Conservation (phyloP, 495 filamentous ascomycete genomes). For the Viridothelium virens region DNA sequence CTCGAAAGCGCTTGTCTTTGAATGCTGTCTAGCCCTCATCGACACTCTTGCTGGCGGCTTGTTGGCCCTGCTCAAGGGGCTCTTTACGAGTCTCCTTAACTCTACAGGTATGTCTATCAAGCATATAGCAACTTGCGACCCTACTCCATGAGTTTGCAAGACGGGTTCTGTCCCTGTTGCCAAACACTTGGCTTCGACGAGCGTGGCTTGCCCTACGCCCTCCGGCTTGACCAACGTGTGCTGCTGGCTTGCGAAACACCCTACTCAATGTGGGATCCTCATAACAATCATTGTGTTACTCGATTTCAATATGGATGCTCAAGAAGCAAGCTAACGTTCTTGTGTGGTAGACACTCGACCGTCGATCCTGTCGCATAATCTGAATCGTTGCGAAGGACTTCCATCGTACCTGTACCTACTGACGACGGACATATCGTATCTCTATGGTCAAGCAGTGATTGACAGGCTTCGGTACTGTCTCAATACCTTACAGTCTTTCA, state of each 20-base stretch:
- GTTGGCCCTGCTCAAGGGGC: neutral
- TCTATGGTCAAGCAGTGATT: neutral
- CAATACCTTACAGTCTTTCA: neutral
- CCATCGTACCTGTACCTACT: neutral
- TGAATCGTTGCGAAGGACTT: neutral
- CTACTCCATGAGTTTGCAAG: neutral
- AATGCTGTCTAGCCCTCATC: neutral
- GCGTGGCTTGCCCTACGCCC: neutral
- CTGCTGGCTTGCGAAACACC: neutral
- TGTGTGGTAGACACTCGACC: neutral
- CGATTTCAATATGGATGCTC: neutral
- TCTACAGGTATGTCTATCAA: neutral
- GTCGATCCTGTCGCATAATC: neutral
- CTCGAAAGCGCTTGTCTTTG: neutral
- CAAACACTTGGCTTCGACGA: neutral
- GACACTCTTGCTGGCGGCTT: conserved; percentile 5
- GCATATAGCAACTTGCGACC: neutral
- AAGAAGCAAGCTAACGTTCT: neutral
- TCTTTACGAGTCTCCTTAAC: neutral
- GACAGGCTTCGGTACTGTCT: neutral
- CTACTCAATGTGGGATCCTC: neutral
- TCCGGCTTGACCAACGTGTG: neutral
- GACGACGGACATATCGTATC: neutral
- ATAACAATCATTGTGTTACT: neutral
- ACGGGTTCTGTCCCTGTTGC: neutral